phyloP scores from a whole-genome alignment of 1,284 basidiomycete genomes.

The Ustilago curta region DNA sequence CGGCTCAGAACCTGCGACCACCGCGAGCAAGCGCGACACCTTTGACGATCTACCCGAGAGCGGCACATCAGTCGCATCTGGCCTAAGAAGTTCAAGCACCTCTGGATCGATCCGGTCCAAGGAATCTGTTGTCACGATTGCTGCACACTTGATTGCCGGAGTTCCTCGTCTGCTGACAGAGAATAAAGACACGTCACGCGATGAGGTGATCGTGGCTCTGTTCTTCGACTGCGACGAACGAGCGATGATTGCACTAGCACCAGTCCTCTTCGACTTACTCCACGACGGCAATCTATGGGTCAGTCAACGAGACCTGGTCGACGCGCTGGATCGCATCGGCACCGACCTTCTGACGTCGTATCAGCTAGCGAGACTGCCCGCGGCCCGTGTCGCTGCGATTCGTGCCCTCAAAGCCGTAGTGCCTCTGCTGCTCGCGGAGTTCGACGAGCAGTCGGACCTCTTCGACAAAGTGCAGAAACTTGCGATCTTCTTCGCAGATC shows the following conservation, averaged over 20 bases:
- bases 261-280: conserved; percentile 25
- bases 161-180: conserved; percentile 25
- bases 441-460: conserved; percentile 32
- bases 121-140: conserved; percentile 10
- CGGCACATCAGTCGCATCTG: conserved; percentile 2
- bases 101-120: neutral
- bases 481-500: conserved; percentile 38
- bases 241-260: conserved; percentile 14
- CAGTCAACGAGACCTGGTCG: conserved; percentile 33
- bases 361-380: conserved; percentile 19
- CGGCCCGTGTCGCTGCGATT: conserved; percentile 25
- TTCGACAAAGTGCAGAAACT: conserved; percentile 42
- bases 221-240: conserved; percentile 34
- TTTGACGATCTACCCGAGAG: conserved; percentile 37
- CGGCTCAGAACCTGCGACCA: conserved; percentile 1
- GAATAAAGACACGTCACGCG: conserved; percentile 9
- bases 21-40: conserved; percentile 8
- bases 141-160: conserved; percentile 16
- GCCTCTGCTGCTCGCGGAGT: conserved; percentile 18
- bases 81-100: neutral
- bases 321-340: conserved; percentile 43
- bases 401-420: conserved; percentile 18
- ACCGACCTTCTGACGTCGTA: conserved; percentile 38
- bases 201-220: conserved; percentile 24
- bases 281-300: conserved; percentile 25